phyloP scores from a whole-genome alignment of 495 filamentous ascomycete species.

The Parachaetomium inaequale region DNA sequence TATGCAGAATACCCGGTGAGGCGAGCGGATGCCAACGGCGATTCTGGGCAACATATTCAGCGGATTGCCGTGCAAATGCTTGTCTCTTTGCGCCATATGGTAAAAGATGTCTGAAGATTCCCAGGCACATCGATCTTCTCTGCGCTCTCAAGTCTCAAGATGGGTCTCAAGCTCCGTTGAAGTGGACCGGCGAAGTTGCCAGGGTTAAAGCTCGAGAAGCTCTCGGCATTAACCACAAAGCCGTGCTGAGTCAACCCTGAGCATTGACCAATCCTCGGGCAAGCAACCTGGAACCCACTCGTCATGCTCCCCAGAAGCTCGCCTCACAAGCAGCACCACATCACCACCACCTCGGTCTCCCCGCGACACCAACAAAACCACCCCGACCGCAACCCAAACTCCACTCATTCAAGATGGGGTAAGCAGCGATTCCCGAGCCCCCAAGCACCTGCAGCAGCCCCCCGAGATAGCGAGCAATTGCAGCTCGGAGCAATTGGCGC shows the following conservation, averaged over 20 bases:
- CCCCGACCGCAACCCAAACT: constrained; percentile 12
- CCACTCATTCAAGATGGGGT: constrained; percentile 27
- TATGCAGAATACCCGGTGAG: too few species aligned
- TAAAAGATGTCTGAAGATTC: too few species aligned
- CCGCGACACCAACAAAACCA: constrained; percentile 27
- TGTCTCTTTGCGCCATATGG: too few species aligned
- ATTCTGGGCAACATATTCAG: too few species aligned
- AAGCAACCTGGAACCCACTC: constrained; percentile 9
- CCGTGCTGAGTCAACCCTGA: constrained; percentile 13
- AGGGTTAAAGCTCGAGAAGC: constrained; percentile 7
- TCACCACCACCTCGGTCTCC: constrained; percentile 8
- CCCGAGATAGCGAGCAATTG: not conserved
- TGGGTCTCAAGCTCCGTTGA: too few species aligned
- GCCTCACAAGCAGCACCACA: constrained; percentile 5
- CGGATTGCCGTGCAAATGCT: too few species aligned
- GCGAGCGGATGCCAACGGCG: too few species aligned
- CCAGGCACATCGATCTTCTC: too few species aligned
- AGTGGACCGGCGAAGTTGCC: not conserved
- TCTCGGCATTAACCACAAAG: constrained; percentile 5
- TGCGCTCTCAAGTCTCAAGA: too few species aligned
- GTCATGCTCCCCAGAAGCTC: constrained; percentile 18
- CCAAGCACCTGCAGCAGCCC: not conserved
- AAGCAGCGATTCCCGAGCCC: constrained; percentile 13
- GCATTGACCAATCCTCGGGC: constrained; percentile 13
- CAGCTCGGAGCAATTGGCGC: not conserved